Evolutionary conservation across 1,284 basidiomycete genomes (phyloP).

Genomic region (Ustilago loliicola): DNA sequence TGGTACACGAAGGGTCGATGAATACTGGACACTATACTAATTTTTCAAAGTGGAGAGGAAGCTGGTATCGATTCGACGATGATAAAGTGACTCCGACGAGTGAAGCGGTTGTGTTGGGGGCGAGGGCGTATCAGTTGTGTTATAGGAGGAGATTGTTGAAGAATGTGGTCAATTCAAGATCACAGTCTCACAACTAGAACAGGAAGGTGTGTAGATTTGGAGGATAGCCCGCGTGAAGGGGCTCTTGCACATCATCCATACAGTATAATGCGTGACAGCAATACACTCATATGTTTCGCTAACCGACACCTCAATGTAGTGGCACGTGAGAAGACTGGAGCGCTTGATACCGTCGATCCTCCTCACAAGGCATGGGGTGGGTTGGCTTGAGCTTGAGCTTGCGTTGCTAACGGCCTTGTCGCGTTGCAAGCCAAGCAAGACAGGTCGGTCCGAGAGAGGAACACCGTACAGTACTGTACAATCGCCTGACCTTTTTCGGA

Average conservation of each 20-base stretch:
- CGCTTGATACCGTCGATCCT: too few species aligned
- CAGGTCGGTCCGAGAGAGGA: constrained; percentile 4
- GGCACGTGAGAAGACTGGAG: too few species aligned
- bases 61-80: constrained; percentile 93
- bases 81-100: constrained; percentile 76
- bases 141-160: constrained; percentile 59
- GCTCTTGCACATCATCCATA: background rate
- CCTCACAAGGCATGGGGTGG: too few species aligned
- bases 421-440: background rate
- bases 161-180: constrained; percentile 35
- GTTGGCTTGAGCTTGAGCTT: too few species aligned
- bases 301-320: too few species aligned
- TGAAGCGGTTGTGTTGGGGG: constrained; percentile 49
- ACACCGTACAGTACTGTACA: background rate
- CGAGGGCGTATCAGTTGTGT: constrained; percentile 66
- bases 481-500: background rate
- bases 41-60: constrained; percentile 80
- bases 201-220: background rate
- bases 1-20: constrained; percentile 90
- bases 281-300: background rate
- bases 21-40: constrained; percentile 95
- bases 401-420: background rate
- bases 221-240: too few species aligned
- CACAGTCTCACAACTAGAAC: constrained; percentile 1
- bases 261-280: background rate